Evolutionary conservation across 371 early-diverging fungal species (phyloP), one percentile per base, ranked within the genome.

Genomic region (Haplosporangium sp.): DNA sequence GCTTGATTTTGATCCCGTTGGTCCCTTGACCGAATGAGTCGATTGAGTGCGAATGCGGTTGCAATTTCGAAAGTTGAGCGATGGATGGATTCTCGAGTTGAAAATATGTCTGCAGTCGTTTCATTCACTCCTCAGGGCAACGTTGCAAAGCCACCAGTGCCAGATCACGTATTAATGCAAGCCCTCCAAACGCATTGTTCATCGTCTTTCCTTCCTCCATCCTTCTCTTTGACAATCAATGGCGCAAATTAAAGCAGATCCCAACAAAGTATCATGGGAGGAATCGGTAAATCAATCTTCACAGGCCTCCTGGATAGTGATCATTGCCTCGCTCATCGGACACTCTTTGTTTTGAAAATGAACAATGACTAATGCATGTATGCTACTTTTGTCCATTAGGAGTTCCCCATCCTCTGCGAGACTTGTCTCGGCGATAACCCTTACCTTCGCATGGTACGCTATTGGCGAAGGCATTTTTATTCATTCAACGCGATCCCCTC

Each of bases 371-470:
- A 52, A 40, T 55, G 29, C 13, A 45, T n/a, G n/a, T 51, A 55
- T 69, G n/a, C 42, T 53, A 47, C 21, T 21, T 61, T 40, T 20
- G 36, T 67, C 38, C 16, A 54, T 5, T 79, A 91, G 93, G 93
- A 91, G 82, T 92, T 92, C 74, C 95, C 95, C 20, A 94, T 94
- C 65, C 86, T 95, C 11, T 99, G 99, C 86, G 98, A 98, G 81
- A 95, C 96, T 40, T 99, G 99, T 81, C 84, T 99, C 37, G 99
- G 99, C 43, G 94, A 93, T 61, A 99, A 98, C 80, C 98, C 99
- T 20, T 98, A 98, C 79, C 92, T 99, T 59, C 94, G 98, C 65
- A 98, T 99, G 99, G 92, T 92, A 89, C 62, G 59, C 59, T 36
- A n/a, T 20, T 23, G 47, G 38, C 10, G 37, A 18, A 42, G 40